Percentiles rank a stretch among this genome's conserved stretches.
These are phyloP conservation scores for Ochetophila trinervis DNA, from an alignment of 306 rosid species.

Conservation along the genomic window DNA sequence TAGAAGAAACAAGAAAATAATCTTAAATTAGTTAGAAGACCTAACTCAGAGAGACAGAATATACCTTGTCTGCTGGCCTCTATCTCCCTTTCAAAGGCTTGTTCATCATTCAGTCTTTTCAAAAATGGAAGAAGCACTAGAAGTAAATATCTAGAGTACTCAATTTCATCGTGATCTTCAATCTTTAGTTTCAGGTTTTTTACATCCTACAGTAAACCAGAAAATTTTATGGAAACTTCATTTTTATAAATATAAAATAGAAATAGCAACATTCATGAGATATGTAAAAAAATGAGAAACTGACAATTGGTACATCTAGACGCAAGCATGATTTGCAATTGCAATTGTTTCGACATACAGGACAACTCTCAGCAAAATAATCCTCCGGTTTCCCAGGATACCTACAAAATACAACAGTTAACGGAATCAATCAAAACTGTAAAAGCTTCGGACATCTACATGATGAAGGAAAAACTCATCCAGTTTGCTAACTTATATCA, in stretches of 20 bases:
- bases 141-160: slow-evolving; percentile 45
- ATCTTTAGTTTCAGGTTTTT: neutral
- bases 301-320: slow-evolving; percentile 26
- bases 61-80: slow-evolving; percentile 74
- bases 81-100: slow-evolving; percentile 43
- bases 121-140: slow-evolving; percentile 58
- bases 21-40: neutral
- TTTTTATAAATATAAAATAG: neutral
- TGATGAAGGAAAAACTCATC: neutral
- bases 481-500: neutral
- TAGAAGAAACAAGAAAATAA: neutral
- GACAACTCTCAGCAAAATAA: slow-evolving; percentile 57
- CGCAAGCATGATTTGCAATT: slow-evolving; percentile 79
- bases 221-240: neutral
- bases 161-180: slow-evolving; percentile 5
- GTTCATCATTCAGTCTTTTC: slow-evolving; percentile 57
- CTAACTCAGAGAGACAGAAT: neutral
- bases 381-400: slow-evolving; percentile 56
- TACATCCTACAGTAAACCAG: slow-evolving; percentile 27
- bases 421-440: neutral
- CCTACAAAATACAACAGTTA: slow-evolving; percentile 40
- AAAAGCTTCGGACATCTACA: too few species aligned
- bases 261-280: neutral
- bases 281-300: slow-evolving; percentile 10
- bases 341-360: slow-evolving; percentile 72